These are phyloP conservation scores for Melampsora larici-populina DNA, from an alignment of 1,284 basidiomycete genomes.

Conservation along the genomic window DNA sequence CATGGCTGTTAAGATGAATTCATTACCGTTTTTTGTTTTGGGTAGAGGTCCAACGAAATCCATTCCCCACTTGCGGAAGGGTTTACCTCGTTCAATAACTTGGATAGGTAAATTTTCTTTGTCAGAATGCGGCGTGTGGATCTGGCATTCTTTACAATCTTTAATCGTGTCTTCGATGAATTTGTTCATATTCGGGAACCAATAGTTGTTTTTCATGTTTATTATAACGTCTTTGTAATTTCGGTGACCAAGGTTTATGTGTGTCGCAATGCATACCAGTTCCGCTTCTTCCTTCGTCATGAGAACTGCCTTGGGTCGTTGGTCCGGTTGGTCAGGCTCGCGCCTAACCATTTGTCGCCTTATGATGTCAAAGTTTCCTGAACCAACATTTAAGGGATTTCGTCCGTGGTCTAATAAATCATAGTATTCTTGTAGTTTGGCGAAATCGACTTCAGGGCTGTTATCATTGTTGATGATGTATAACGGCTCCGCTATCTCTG, in stretches of 20 bases:
- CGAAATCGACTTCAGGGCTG: too few species aligned
- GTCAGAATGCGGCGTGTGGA: not conserved
- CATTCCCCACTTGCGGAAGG: conserved; percentile 1
- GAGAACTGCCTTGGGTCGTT: too few species aligned
- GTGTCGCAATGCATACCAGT: not conserved
- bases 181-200: not conserved
- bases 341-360: too few species aligned
- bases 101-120: not conserved
- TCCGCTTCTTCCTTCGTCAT: too few species aligned
- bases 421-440: too few species aligned
- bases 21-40: not conserved
- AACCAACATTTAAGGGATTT: too few species aligned
- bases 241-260: not conserved
- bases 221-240: not conserved
- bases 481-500: not conserved
- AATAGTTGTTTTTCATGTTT: not conserved
- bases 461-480: not conserved
- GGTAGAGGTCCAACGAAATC: not conserved
- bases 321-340: too few species aligned
- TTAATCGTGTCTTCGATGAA: not conserved
- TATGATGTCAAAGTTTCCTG: too few species aligned
- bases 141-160: not conserved
- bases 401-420: too few species aligned
- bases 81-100: not conserved
- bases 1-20: not conserved